phyloP scores from a whole-genome alignment of 108 stramenopile species.

The Nitzschia palea region DNA sequence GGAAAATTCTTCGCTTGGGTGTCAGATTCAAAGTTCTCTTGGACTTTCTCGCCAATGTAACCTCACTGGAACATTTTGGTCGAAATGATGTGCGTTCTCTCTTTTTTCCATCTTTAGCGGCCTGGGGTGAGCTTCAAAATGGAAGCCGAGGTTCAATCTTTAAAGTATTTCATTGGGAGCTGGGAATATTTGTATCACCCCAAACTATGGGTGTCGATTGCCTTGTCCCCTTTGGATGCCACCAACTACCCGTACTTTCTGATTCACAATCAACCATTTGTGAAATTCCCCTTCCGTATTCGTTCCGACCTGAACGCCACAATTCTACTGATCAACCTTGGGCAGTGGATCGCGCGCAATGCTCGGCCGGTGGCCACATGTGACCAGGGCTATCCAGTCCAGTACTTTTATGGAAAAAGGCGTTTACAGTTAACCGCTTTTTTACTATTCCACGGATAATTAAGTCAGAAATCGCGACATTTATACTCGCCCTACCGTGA shows the following conservation, averaged over 20 bases:
- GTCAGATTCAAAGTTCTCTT: too few species aligned
- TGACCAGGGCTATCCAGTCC: too few species aligned
- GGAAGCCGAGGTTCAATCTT: constrained; percentile 34
- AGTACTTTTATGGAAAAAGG: too few species aligned
- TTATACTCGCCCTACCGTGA: too few species aligned
- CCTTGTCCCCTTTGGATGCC: constrained; percentile 27
- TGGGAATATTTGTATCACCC: constrained; percentile 72
- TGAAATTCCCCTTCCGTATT: constrained; percentile 45
- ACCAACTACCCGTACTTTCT: background rate
- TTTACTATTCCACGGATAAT: too few species aligned
- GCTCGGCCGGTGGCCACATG: too few species aligned
- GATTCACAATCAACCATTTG: background rate
- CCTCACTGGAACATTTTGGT: too few species aligned
- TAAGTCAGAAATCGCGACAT: too few species aligned
- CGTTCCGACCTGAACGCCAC: constrained; percentile 30
- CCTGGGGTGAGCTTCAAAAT: constrained; percentile 71
- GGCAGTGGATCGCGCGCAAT: constrained; percentile 27
- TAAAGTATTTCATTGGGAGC: constrained; percentile 66
- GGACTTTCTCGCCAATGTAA: too few species aligned
- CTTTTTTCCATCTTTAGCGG: constrained; percentile 25
- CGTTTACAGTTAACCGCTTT: too few species aligned
- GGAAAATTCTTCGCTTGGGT: background rate
- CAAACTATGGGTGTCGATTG: constrained; percentile 24
- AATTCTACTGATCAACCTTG: constrained; percentile 33
- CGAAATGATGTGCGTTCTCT: too few species aligned